phyloP scores from a whole-genome alignment of 371 early-diverging fungal species.

The Massospora cicadina region DNA sequence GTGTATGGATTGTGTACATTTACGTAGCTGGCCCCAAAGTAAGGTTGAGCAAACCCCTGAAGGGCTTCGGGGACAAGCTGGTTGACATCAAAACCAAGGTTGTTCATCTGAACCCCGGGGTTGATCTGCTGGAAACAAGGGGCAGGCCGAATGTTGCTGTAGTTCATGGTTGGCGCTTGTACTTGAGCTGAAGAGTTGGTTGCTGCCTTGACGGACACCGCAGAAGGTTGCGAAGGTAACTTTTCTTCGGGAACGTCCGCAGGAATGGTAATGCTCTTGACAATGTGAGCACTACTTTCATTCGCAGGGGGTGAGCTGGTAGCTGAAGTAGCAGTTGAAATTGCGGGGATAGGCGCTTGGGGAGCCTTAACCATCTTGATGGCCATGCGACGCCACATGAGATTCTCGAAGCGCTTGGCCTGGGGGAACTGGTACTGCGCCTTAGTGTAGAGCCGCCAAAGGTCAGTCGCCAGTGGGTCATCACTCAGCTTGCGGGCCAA shows the following conservation, averaged over 20 bases:
- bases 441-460: slow-evolving; percentile 51
- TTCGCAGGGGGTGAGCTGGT: neutral
- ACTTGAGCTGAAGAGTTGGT: neutral
- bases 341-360: neutral
- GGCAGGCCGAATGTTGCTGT: neutral
- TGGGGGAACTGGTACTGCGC: slow-evolving; percentile 45
- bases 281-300: neutral
- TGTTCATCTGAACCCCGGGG: neutral
- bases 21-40: neutral
- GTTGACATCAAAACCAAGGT: neutral
- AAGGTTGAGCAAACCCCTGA: neutral
- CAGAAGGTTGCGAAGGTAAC: neutral
- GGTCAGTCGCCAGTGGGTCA: slow-evolving; percentile 35
- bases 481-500: slow-evolving; percentile 28
- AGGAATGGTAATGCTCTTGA: slow-evolving; percentile 8
- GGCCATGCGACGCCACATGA: slow-evolving; percentile 55
- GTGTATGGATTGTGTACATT: neutral
- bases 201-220: neutral
- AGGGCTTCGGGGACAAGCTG: neutral
- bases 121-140: neutral
- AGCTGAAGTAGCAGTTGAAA: slow-evolving; percentile 14
- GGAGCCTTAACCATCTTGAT: slow-evolving; percentile 24
- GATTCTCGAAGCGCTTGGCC: slow-evolving; percentile 40
- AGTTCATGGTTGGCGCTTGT: neutral
- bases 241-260: neutral